These are phyloP conservation scores for Trichosporon asahii DNA, from an alignment of 1,284 basidiomycete species.

Conservation along the genomic window DNA sequence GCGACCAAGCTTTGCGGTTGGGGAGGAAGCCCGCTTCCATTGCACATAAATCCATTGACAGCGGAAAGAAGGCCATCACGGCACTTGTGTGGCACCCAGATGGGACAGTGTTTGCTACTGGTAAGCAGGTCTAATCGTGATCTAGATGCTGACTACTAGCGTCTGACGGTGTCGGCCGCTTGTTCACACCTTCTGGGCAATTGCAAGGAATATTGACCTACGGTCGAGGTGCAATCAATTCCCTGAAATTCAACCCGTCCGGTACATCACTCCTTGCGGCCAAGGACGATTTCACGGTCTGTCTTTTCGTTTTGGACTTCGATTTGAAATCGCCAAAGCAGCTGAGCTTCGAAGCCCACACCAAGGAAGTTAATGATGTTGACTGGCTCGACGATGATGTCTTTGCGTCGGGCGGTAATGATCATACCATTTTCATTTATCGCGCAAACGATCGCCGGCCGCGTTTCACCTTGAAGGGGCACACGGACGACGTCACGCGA, in stretches of 20 bases:
- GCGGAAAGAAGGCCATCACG: slow-evolving; percentile 38
- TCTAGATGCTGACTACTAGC: slow-evolving; percentile 7
- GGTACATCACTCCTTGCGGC: slow-evolving; percentile 40
- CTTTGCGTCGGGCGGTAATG: slow-evolving; percentile 46
- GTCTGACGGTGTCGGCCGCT: slow-evolving; percentile 40
- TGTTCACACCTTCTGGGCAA: slow-evolving; percentile 46
- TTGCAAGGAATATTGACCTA: slow-evolving; percentile 45
- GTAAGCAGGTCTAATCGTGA: slow-evolving; percentile 9
- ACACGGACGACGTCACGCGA: slow-evolving; percentile 45
- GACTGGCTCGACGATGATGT: slow-evolving; percentile 50
- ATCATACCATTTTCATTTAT: slow-evolving; percentile 43
- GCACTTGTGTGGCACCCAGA: slow-evolving; percentile 45
- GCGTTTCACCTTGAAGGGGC: slow-evolving; percentile 42
- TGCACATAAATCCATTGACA: slow-evolving; percentile 43
- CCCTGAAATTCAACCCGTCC: slow-evolving; percentile 45
- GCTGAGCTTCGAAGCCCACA: slow-evolving; percentile 38
- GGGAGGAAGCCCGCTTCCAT: slow-evolving; percentile 29
- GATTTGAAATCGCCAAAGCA: slow-evolving; percentile 25
- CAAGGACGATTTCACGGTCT: slow-evolving; percentile 37
- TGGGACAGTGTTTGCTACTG: slow-evolving; percentile 44
- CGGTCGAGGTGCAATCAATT: slow-evolving; percentile 40
- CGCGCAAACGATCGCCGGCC: slow-evolving; percentile 38
- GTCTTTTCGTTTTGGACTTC: slow-evolving; percentile 24
- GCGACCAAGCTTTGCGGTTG: slow-evolving; percentile 15
- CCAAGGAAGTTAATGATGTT: slow-evolving; percentile 48